phyloP scores from a whole-genome alignment of 2,329 filamentous ascomycete species.

The Aspergillus sp. region DNA sequence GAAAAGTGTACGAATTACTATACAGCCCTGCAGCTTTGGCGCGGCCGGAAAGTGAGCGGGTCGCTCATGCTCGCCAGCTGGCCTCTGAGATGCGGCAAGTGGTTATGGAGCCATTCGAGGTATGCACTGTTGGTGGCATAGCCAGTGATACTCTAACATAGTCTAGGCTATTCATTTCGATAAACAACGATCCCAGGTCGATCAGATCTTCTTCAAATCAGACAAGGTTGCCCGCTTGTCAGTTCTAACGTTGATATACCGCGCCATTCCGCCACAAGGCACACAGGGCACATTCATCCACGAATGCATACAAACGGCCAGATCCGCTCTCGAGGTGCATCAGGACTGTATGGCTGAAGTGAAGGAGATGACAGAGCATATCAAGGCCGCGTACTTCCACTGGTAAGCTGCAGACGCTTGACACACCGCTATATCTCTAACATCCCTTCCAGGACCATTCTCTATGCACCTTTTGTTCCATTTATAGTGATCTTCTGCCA shows the following conservation, averaged over 20 bases:
- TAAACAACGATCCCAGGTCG: constrained; percentile 25
- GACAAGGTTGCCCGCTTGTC: constrained; percentile 40
- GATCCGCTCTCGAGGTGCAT: constrained; percentile 37
- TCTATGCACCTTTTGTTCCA: constrained; percentile 51
- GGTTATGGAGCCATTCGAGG: constrained; percentile 35
- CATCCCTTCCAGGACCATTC: constrained; percentile 32
- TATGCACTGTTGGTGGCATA: constrained; percentile 9
- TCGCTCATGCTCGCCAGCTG: constrained; percentile 30
- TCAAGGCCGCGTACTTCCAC: constrained; percentile 39
- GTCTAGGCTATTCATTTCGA: constrained; percentile 16
- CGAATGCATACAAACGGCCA: constrained; percentile 41
- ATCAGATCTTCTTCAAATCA: constrained; percentile 32
- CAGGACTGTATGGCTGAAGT: constrained; percentile 32
- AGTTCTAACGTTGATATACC: constrained; percentile 43
- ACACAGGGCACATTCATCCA: constrained; percentile 34
- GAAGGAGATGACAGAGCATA: constrained; percentile 27
- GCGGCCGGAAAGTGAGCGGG: constrained; percentile 29
- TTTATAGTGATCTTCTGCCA: constrained; percentile 54
- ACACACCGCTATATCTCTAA: background rate
- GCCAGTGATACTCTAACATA: background rate
- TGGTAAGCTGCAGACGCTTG: constrained; percentile 28
- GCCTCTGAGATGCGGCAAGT: constrained; percentile 30
- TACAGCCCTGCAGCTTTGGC: constrained; percentile 46
- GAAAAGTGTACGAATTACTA: constrained; percentile 60
- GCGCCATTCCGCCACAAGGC: constrained; percentile 38